Conservation (phyloP, 208 protist species). For the Vickermania ingenoplastis region DNA sequence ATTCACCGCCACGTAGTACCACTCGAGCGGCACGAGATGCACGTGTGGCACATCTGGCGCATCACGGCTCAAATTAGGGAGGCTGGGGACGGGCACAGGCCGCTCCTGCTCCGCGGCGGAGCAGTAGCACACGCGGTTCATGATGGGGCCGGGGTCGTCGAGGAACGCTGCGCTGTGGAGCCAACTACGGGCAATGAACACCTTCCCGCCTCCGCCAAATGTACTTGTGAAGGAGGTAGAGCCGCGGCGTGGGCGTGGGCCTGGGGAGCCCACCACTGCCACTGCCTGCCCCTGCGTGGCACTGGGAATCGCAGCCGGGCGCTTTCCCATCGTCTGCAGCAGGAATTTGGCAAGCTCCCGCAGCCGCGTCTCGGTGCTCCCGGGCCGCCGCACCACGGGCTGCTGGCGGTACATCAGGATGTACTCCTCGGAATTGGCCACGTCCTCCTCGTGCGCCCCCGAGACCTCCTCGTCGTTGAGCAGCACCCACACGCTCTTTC, state of each 20-base stretch:
- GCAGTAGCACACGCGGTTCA: slow-evolving; percentile 76
- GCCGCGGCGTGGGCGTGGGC: not conserved
- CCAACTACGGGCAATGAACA: slow-evolving; percentile 79
- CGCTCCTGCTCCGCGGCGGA: slow-evolving; percentile 9
- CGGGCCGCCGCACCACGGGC: slow-evolving; percentile 19
- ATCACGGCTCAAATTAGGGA: slow-evolving; percentile 14
- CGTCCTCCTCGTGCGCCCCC: slow-evolving; percentile 17
- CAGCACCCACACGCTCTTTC: slow-evolving; percentile 50
- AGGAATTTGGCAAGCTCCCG: slow-evolving; percentile 48
- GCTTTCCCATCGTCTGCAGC: slow-evolving; percentile 7
- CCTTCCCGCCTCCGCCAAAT: slow-evolving; percentile 10
- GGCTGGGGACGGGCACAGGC: slow-evolving; percentile 10
- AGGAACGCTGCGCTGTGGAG: slow-evolving; percentile 72
- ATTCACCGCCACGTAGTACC: slow-evolving; percentile 68
- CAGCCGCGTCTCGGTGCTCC: slow-evolving; percentile 23
- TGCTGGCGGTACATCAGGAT: slow-evolving; percentile 81
- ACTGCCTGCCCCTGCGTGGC: not conserved
- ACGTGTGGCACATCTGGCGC: slow-evolving; percentile 28
- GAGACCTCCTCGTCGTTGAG: slow-evolving; percentile 68
- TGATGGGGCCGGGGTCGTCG: slow-evolving; percentile 67
- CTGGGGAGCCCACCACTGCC: not conserved
- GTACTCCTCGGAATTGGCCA: slow-evolving; percentile 77
- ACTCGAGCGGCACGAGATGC: slow-evolving; percentile 50
- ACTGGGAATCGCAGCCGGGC: not conserved
- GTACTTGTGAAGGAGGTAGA: not conserved